These are phyloP conservation scores for Emmonsiellopsis sp. DNA, from an alignment of 2,329 filamentous ascomycete species.

Conservation along the genomic window DNA sequence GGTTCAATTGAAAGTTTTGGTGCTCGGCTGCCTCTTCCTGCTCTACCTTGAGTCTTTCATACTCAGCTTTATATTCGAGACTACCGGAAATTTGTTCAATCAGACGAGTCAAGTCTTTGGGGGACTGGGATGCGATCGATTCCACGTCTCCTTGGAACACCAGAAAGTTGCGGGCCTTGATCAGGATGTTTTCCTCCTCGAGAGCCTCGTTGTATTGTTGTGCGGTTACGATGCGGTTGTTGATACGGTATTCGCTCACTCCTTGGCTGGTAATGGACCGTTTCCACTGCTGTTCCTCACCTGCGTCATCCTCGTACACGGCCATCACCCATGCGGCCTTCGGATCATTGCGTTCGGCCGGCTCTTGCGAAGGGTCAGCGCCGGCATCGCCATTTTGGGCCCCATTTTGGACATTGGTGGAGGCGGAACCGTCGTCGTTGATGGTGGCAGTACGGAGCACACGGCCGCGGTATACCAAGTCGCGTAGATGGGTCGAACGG, in stretches of 20 bases:
- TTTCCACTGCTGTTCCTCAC: slow-evolving; percentile 92
- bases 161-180: slow-evolving; percentile 95
- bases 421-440: slow-evolving; percentile 77
- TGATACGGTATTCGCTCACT: slow-evolving; percentile 92
- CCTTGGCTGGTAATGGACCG: slow-evolving; percentile 82
- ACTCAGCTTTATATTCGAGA: slow-evolving; percentile 86
- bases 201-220: slow-evolving; percentile 89
- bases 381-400: slow-evolving; percentile 54
- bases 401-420: slow-evolving; percentile 45
- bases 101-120: slow-evolving; percentile 81
- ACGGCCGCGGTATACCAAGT: slow-evolving; percentile 90
- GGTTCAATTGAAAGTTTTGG: slow-evolving; percentile 76
- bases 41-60: slow-evolving; percentile 80
- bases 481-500: slow-evolving; percentile 84
- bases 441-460: slow-evolving; percentile 88
- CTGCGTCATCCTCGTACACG: slow-evolving; percentile 94
- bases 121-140: slow-evolving; percentile 88
- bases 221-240: slow-evolving; percentile 78
- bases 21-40: slow-evolving; percentile 81
- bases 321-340: slow-evolving; percentile 99
- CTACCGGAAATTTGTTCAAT: slow-evolving; percentile 98
- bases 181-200: slow-evolving; percentile 89
- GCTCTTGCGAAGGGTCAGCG: slow-evolving; percentile 51
- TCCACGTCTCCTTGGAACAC: slow-evolving; percentile 98
- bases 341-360: slow-evolving; percentile 62